Evolutionary conservation across 1,284 basidiomycete genomes (phyloP).

Genomic region (Marasmius tenuissimus): DNA sequence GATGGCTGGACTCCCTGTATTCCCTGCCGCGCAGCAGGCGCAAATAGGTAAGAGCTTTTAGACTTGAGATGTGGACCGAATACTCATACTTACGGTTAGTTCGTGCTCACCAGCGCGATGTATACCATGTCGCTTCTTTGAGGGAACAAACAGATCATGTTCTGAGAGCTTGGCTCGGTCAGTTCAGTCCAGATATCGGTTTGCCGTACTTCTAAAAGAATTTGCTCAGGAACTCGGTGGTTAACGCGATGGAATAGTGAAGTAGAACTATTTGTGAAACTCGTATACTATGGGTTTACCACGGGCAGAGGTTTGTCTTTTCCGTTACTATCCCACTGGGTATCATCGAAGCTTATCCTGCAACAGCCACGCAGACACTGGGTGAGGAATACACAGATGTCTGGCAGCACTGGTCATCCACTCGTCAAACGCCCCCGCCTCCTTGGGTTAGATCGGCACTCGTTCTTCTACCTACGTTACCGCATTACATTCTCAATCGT

Average conservation of each 20-base stretch:
- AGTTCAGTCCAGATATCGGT: conserved; percentile 20
- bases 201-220: neutral
- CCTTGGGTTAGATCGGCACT: conserved; percentile 48
- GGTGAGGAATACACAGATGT: conserved; percentile 93
- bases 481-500: conserved; percentile 59
- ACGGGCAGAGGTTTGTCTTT: conserved; percentile 64
- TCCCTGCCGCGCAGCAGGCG: conserved; percentile 78
- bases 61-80: neutral
- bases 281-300: conserved; percentile 77
- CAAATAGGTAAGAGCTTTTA: conserved; percentile 70
- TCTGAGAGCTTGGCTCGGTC: conserved; percentile 77
- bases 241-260: conserved; percentile 82
- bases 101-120: conserved; percentile 83
- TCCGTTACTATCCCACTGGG: neutral
- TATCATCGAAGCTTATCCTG: neutral
- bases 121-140: conserved; percentile 74
- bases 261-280: conserved; percentile 69
- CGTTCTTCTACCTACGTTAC: conserved; percentile 65
- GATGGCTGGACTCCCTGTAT: conserved; percentile 35
- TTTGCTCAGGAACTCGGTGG: conserved; percentile 75
- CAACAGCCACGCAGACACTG: conserved; percentile 73
- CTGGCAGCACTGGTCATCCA: conserved; percentile 61
- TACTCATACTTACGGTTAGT: conserved; percentile 45
- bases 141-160: conserved; percentile 78
- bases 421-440: conserved; percentile 44